A percentile compares a stretch with the other conserved stretches of the same genome.
Conservation (phyloP, 73 alveolate genomes). For the Diophrys appendiculata region DNA sequence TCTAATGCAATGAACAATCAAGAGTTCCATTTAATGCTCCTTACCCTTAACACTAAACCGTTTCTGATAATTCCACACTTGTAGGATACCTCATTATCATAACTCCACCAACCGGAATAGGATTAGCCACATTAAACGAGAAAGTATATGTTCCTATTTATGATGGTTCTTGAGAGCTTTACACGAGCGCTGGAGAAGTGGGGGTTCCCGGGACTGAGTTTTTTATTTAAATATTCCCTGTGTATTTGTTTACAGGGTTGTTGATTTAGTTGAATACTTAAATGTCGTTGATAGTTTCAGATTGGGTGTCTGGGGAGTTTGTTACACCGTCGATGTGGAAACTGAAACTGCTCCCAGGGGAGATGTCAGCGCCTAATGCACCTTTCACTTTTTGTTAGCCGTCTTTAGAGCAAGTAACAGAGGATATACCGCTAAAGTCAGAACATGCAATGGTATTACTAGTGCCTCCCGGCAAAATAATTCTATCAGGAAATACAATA, state of each 20-base stretch:
- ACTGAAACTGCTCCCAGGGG: neutral
- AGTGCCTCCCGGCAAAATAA: neutral
- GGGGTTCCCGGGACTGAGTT: too few relatives aligned
- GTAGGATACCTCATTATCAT: neutral
- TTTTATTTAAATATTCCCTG: neutral
- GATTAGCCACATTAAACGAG: neutral
- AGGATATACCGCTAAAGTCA: neutral
- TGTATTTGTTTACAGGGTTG: neutral
- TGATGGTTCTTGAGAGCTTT: neutral
- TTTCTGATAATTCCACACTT: neutral
- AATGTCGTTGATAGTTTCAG: neutral
- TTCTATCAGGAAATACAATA: neutral
- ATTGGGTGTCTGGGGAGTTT: neutral
- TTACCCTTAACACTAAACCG: neutral
- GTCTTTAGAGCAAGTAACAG: neutral
- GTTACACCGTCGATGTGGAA: neutral
- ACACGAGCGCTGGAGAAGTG: neutral
- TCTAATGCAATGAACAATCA: neutral
- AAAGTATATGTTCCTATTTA: constrained; percentile 8
- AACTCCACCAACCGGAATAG: constrained; percentile 18
- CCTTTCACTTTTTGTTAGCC: neutral
- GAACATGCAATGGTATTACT: neutral
- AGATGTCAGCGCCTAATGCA: neutral
- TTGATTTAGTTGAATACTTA: too few relatives aligned
- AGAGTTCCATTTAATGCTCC: neutral